Base-by-base conservation (phyloP, 2,329 filamentous ascomycete species). In the Aspergillus aculeatus region DNA sequence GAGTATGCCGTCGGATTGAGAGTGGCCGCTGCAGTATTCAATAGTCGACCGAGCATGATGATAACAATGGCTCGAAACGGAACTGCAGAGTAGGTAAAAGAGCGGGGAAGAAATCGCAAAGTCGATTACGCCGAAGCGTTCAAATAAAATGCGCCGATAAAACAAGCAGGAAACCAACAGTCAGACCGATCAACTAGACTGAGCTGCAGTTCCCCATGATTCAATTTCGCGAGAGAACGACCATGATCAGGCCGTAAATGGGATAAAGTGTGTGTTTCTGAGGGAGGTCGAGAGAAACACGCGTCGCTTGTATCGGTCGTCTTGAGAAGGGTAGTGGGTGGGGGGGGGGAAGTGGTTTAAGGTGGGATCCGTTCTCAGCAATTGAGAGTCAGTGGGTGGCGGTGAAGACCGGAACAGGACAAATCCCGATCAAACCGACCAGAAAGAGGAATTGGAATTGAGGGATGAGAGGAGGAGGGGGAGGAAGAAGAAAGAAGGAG, bases 1-100 rank as follows among this genome's bases (percentile, higher is more conserved):
- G 72, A 71, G 60, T 78, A 77, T 6, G 70, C 64, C n/a, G 75
- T 68, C 19, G 77, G 73, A 64, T 75, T 79, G 56, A 80, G 67
- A 21, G 77, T 78, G 49, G 77, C 77, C 14, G 77, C 77, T 47
- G 77, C 76, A 16, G 73, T 78, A 64, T 74, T 78, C 47, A 80
- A 69, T 31, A 80, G 71, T 60, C 77, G 73, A 57, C 77, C 77
- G 58, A 79, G 65, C 77, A 79, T 79, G 55, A 57, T 75, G 71
- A 65, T 60, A 57, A 6, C 44, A 29, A 5, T 16, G 23, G 56
- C 56, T 56, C 64, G 59, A 56, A 59, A 61, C 60, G 56, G 57
- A 47, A 58, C 59, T 29, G 26, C 26, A 29, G 63, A 63, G 32
- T 23, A 53, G 48, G 5, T 47, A 31, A 35, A 47, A 54, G 16